Conservation (phyloP, 306 rosid species). For the Quercus wislizeni region DNA sequence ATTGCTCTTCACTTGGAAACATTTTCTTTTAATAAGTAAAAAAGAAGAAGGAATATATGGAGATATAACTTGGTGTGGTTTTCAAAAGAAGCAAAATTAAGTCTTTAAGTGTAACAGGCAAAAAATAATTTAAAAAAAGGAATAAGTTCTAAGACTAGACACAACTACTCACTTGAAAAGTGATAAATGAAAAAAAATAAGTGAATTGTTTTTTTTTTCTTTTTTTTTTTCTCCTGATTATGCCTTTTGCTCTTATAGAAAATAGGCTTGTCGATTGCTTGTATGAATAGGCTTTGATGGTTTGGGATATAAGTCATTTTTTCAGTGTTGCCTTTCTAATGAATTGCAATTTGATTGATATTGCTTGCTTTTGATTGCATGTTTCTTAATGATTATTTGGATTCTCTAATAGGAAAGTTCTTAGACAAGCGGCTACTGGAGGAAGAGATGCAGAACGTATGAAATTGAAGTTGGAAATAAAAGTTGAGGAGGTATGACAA, state of each 20-base stretch:
- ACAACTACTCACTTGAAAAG: not conserved
- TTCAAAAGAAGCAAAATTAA: not conserved
- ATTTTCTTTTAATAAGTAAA: too few relatives aligned
- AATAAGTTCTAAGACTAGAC: too few relatives aligned
- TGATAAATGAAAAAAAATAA: not conserved
- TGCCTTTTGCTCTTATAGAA: not conserved
- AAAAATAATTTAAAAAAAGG: not conserved
- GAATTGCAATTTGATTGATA: not conserved
- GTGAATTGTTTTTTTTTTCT: not conserved
- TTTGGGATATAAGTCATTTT: not conserved
- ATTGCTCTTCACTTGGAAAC: too few relatives aligned
- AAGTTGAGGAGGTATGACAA: slow-evolving; percentile 74
- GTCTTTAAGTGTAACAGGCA: not conserved
- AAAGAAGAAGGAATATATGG: too few relatives aligned
- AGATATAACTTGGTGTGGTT: not conserved
- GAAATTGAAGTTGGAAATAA: slow-evolving; percentile 81
- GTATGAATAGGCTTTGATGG: not conserved
- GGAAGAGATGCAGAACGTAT: slow-evolving; percentile 88
- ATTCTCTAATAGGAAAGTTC: slow-evolving; percentile 67
- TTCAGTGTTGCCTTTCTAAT: not conserved
- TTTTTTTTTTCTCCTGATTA: too few relatives aligned
- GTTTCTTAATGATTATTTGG: not conserved
- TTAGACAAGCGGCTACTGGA: slow-evolving; percentile 75
- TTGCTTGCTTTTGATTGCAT: not conserved
- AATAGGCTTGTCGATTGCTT: not conserved